phyloP scores from a whole-genome alignment of 2,329 filamentous ascomycete species.

The Aspergillus tubingensis region DNA sequence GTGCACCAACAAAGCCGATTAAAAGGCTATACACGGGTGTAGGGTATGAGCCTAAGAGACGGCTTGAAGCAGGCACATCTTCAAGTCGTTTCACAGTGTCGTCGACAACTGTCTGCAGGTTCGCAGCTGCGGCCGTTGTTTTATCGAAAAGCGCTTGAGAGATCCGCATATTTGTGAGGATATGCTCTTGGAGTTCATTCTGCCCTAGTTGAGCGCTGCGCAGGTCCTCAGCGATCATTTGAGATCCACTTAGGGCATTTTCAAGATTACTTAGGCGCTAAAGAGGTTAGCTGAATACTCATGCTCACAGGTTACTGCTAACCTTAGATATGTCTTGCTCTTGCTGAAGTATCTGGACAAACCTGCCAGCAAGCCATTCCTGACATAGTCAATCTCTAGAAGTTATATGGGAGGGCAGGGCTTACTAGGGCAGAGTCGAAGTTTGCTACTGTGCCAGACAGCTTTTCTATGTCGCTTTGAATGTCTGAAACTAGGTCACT shows the following conservation, averaged over 20 bases:
- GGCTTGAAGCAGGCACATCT: slow-evolving; percentile 18
- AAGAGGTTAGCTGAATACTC: slow-evolving; percentile 21
- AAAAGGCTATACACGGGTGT: slow-evolving; percentile 28
- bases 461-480: slow-evolving; percentile 29
- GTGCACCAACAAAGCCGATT: slow-evolving; percentile 25
- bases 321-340: slow-evolving; percentile 38
- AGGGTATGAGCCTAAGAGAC: slow-evolving; percentile 20
- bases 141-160: slow-evolving; percentile 37
- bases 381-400: slow-evolving; percentile 18
- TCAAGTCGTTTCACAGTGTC: slow-evolving; percentile 29
- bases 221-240: slow-evolving; percentile 34
- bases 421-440: slow-evolving; percentile 41
- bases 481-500: slow-evolving; percentile 34
- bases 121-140: slow-evolving; percentile 29
- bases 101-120: slow-evolving; percentile 36
- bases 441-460: slow-evolving; percentile 31
- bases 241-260: slow-evolving; percentile 34
- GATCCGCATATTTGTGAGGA: slow-evolving; percentile 30
- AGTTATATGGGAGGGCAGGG: not conserved
- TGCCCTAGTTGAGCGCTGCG: slow-evolving; percentile 36
- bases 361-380: slow-evolving; percentile 35
- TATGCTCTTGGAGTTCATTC: slow-evolving; percentile 27
- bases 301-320: not conserved
- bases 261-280: slow-evolving; percentile 41
- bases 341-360: slow-evolving; percentile 34